Conservation (phyloP, 2,329 filamentous ascomycete genomes). For the Neopestalotiopsis clavispora region DNA sequence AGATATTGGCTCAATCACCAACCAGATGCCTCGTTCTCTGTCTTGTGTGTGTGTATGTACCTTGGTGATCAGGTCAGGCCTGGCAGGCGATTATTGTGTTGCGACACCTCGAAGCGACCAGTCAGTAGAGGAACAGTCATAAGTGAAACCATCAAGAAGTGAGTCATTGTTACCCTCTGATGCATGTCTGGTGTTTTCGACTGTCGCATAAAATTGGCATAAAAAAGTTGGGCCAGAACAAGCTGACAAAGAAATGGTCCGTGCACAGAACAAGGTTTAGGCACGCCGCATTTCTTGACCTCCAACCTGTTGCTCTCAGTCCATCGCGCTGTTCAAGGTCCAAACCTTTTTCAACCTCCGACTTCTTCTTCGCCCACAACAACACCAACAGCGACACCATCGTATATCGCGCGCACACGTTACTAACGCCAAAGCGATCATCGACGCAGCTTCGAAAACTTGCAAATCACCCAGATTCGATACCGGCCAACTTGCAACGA, state of each 20-base stretch:
- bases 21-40: no score
- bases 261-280: not conserved
- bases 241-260: slow-evolving; percentile 9
- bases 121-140: no score
- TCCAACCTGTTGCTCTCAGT: not conserved
- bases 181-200: not conserved
- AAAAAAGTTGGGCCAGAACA: not conserved
- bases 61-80: not conserved
- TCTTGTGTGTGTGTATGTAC: not conserved
- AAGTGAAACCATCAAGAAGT: no score
- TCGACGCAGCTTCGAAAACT: no score
- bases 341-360: not conserved
- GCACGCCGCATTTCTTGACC: slow-evolving; percentile 9
- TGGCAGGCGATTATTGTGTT: no score
- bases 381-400: not conserved
- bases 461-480: not conserved
- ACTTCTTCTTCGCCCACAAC: not conserved
- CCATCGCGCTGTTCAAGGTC: no score
- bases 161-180: not conserved
- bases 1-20: not conserved
- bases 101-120: no score
- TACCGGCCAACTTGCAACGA: not conserved
- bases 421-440: no score
- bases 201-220: no score
- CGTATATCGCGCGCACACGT: not conserved